Base-by-base conservation (phyloP, 2,329 filamentous ascomycete species). In the Metarhizium humberi region DNA sequence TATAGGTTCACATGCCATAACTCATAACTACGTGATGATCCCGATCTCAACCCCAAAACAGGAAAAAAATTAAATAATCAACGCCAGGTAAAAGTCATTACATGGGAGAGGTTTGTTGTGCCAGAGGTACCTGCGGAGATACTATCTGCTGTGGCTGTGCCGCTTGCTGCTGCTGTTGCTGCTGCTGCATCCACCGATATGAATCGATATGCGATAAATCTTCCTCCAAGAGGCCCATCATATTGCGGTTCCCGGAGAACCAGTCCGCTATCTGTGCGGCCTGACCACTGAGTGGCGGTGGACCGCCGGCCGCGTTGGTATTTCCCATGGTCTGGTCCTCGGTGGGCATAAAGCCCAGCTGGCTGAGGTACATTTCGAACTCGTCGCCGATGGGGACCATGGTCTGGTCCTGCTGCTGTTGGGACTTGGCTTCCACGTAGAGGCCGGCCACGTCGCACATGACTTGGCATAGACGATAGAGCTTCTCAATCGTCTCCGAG, bases 191-290 rank as follows among this genome's bases (percentile, higher is more conserved):
- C 70, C 70, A 72, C 11, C 64, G 64, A 50, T 62, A 62, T n/a
- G 68, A 65, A 48, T 71, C 68, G 60, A 78, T 75, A 34, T 74
- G 71, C 53, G 74, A 75, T 55, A 78, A 58, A 48, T 86, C 83
- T 56, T 85, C 80, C 63, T 87, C 84, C 64, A 87, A 66, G 55
- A 87, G 63, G 0, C 81, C 81, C 72, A 87, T 77, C 71, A 87
- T 80, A 61, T 85, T 83, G 54, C 78, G 75, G 57, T 81, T 86
- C 1, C 83, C 81, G 3, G 80, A 82, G 60, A 85, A 86, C 84
- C 84, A 87, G 58, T 85, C 82, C 2, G 80, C 79, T 57, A 86
- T 67, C 49, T 82, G 77, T 36, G 75, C 62, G n/a, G 66, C 63
- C 56, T 69, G 70, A 7, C 65, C 60, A 54, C 55, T 67, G n/a